These are phyloP conservation scores for Sphaceloma murrayae DNA, from an alignment of 2,329 filamentous ascomycete species.

Conservation along the genomic window DNA sequence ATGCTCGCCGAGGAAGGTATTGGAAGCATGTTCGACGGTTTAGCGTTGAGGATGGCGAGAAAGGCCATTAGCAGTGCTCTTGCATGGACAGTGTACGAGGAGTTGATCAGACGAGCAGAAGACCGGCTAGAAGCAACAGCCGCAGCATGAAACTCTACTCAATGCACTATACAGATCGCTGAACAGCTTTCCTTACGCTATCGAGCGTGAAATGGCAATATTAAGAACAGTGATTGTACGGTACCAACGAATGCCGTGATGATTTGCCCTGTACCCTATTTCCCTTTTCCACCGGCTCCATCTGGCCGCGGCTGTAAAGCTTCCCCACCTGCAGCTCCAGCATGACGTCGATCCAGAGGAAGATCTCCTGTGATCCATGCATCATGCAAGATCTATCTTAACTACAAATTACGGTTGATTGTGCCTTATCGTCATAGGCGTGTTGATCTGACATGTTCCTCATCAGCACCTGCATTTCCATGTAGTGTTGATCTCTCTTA, in stretches of 20 bases:
- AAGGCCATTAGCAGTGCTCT: constrained; percentile 92
- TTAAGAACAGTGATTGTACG: too few species aligned
- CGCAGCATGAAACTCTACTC: constrained; percentile 21
- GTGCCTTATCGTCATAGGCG: constrained; percentile 12
- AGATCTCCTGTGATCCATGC: constrained; percentile 3
- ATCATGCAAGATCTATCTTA: constrained; percentile 7
- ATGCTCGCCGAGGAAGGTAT: constrained; percentile 78
- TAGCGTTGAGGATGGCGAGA: constrained; percentile 76
- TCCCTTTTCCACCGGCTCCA: background rate
- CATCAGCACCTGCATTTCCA: too few species aligned
- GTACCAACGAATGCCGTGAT: too few species aligned
- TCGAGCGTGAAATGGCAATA: background rate
- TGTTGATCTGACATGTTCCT: too few species aligned
- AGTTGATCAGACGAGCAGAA: constrained; percentile 68
- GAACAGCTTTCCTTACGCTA: background rate
- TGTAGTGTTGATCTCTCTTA: background rate
- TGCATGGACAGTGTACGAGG: constrained; percentile 96
- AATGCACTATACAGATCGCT: constrained; percentile 5
- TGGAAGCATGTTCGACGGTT: constrained; percentile 71
- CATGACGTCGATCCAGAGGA: constrained; percentile 9
- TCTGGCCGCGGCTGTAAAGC: constrained; percentile 6
- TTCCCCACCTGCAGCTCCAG: background rate
- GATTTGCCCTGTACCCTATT: background rate
- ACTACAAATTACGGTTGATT: background rate
- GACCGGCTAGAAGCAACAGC: constrained; percentile 20